Percentiles rank a stretch among this genome's conserved stretches.
Evolutionary conservation across 192 early-diverging fungal species (phyloP).

Genomic region (Backusella westeae): DNA sequence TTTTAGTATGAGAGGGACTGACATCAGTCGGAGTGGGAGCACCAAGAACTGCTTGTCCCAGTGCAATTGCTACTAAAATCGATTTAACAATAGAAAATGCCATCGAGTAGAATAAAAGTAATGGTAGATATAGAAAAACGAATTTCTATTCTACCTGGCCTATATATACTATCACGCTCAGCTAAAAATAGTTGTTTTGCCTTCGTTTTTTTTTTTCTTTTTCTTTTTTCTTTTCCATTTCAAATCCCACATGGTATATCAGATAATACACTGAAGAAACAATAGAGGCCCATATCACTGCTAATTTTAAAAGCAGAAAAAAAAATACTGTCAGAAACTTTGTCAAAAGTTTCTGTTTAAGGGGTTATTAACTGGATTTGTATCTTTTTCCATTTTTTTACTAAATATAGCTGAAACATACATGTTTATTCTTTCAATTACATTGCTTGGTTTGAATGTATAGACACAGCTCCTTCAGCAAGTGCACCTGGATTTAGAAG

Average conservation of each 20-base stretch:
- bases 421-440: too few relatives aligned
- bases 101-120: background rate
- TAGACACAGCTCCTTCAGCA: background rate
- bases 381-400: too few relatives aligned
- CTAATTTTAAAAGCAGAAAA: background rate
- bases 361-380: too few relatives aligned
- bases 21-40: background rate
- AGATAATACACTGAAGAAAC: background rate
- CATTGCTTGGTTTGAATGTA: too few relatives aligned
- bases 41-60: background rate
- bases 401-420: too few relatives aligned
- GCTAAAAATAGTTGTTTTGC: background rate
- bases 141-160: too few relatives aligned
- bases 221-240: background rate
- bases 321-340: background rate
- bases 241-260: background rate
- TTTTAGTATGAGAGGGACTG: background rate
- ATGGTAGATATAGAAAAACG: background rate
- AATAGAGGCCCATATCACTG: background rate
- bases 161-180: background rate
- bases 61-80: background rate
- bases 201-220: background rate
- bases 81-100: background rate
- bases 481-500: background rate
- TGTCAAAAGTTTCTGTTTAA: too few relatives aligned